Evolutionary conservation across 441 rosid genomes (phyloP).

Genomic region (Pelargonium fulgidum): DNA sequence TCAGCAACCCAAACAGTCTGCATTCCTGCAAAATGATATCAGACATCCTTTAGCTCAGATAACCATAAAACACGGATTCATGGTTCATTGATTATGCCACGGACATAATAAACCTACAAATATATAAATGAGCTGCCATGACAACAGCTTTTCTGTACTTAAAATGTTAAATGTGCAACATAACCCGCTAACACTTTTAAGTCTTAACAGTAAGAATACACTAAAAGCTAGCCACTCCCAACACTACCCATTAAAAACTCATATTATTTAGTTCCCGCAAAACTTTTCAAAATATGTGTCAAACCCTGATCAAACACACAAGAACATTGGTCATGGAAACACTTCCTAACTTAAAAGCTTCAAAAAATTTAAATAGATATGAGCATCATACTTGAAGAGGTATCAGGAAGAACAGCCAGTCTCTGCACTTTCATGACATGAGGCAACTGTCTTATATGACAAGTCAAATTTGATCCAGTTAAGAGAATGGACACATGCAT

Average conservation of each 20-base stretch:
- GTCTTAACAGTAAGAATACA: not conserved
- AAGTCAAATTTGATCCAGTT: conserved; percentile 35
- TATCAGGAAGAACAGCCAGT: conserved; percentile 56
- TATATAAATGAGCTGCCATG: not conserved
- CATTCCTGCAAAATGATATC: conserved; percentile 36
- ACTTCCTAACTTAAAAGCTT: conserved; percentile 16
- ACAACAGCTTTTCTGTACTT: not conserved
- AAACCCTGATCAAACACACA: conserved; percentile 10
- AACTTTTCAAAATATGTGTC: conserved; percentile 1
- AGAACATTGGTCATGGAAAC: not conserved
- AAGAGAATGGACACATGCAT: conserved; percentile 36
- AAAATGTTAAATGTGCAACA: not conserved
- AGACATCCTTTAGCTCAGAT: conserved; percentile 15
- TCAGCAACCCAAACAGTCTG: conserved; percentile 65
- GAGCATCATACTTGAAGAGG: conserved; percentile 47
- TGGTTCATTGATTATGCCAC: not conserved
- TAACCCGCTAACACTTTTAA: not conserved
- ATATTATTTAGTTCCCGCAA: not conserved
- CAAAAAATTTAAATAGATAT: conserved; percentile 14
- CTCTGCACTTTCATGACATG: conserved; percentile 57
- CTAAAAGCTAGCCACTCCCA: not conserved
- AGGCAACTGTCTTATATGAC: conserved; percentile 46
- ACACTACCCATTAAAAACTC: not conserved
- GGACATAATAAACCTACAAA: not conserved
- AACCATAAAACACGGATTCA: not conserved